A percentile compares a stretch with the other conserved stretches of the same genome.
Evolutionary conservation across 2,329 filamentous ascomycete genomes (phyloP).

Genomic region (Calonectria hawksworthii): DNA sequence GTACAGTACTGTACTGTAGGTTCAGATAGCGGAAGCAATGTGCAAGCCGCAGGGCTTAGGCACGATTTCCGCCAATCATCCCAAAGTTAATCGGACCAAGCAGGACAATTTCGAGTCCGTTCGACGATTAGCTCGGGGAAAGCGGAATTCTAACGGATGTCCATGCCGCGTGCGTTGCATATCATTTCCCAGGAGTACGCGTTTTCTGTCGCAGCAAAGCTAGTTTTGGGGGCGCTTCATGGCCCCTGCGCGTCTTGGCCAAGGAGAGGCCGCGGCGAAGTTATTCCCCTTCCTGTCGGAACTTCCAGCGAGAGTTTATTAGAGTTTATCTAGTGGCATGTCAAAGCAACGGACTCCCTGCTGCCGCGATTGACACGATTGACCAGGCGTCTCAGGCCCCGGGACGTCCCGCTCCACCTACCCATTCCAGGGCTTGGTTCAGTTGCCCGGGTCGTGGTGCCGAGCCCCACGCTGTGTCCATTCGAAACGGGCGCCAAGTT

Average conservation of each 20-base stretch:
- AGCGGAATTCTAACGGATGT: not conserved
- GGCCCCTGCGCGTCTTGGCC: not conserved
- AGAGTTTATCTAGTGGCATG: not conserved
- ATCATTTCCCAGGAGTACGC: not conserved
- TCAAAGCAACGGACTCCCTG: not conserved
- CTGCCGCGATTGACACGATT: not conserved
- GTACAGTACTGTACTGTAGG: no score
- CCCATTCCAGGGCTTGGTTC: no score
- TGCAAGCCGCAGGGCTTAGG: not conserved
- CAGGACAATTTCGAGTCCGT: not conserved
- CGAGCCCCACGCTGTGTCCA: not conserved
- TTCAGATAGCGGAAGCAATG: not conserved
- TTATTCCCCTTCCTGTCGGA: not conserved
- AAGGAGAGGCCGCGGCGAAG: not conserved
- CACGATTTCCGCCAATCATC: not conserved
- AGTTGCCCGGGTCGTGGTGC: not conserved
- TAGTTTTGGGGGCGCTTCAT: not conserved
- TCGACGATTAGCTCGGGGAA: not conserved
- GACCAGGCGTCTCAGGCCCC: not conserved
- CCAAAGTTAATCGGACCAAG: not conserved
- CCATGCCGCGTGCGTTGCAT: not conserved
- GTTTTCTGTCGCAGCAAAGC: not conserved
- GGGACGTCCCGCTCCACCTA: not conserved
- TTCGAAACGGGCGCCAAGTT: not conserved
- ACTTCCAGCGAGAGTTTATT: not conserved